A percentile compares a stretch with the other conserved stretches of the same genome.
Conservation (phyloP, 495 filamentous ascomycete genomes). For the Podospora fimiseda region DNA sequence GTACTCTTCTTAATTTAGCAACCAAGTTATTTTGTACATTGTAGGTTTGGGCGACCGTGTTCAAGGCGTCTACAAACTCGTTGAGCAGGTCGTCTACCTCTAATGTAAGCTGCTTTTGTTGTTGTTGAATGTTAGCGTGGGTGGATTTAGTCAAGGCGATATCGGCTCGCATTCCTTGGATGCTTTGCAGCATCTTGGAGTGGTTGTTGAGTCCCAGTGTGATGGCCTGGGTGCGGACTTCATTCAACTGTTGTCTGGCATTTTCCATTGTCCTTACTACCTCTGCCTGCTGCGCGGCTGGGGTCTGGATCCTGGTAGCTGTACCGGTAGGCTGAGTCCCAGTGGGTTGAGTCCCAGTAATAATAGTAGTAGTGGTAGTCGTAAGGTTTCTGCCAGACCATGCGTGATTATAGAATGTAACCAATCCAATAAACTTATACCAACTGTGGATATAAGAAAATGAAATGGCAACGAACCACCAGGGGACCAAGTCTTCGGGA, state of each 20-base stretch:
- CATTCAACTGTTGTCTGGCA: too few species aligned
- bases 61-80: not conserved
- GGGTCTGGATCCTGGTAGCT: too few species aligned
- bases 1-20: not conserved
- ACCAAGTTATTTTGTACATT: not conserved
- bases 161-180: not conserved
- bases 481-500: slow-evolving; percentile 47
- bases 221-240: too few species aligned
- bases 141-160: not conserved
- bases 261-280: too few species aligned
- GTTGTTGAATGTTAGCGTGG: not conserved
- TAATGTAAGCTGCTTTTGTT: not conserved
- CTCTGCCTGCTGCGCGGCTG: too few species aligned
- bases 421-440: slow-evolving; percentile 56
- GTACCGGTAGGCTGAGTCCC: too few species aligned
- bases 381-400: slow-evolving; percentile 25
- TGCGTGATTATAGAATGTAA: slow-evolving; percentile 41
- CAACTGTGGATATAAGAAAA: slow-evolving; percentile 53
- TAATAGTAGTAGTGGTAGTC: not conserved
- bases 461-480: slow-evolving; percentile 48
- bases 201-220: too few species aligned
- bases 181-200: too few species aligned
- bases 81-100: not conserved
- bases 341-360: too few species aligned
- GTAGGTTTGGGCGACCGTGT: not conserved